Conservation (phyloP, 2,329 filamentous ascomycete genomes). For the Alternaria conjuncta region DNA sequence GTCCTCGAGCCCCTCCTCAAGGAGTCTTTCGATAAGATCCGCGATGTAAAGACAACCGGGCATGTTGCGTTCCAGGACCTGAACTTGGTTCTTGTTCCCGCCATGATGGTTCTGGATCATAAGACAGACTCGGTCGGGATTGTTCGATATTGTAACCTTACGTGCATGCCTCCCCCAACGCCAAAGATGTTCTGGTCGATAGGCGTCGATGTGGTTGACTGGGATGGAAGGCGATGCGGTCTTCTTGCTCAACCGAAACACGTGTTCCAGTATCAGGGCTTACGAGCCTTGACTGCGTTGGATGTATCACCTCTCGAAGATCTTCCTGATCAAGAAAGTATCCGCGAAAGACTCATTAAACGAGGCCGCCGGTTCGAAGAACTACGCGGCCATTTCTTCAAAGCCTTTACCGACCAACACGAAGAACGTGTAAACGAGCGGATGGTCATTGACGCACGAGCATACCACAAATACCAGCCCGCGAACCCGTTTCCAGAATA, state of each 20-base stretch:
- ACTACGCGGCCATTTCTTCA: constrained; percentile 54
- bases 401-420: neutral
- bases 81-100: constrained; percentile 43
- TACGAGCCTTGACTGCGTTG: constrained; percentile 47
- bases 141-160: constrained; percentile 3
- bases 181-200: neutral
- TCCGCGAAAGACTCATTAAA: constrained; percentile 49
- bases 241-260: constrained; percentile 17
- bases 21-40: constrained; percentile 8
- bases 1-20: constrained; percentile 27
- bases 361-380: constrained; percentile 54
- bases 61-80: constrained; percentile 39
- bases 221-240: constrained; percentile 30
- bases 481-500: constrained; percentile 6
- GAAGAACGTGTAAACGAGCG: neutral
- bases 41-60: constrained; percentile 42
- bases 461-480: constrained; percentile 14
- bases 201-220: constrained; percentile 22
- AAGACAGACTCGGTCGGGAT: constrained; percentile 15
- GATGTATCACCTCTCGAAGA: constrained; percentile 49
- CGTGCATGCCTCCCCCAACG: constrained; percentile 1
- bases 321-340: constrained; percentile 43
- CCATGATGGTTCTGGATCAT: constrained; percentile 19
- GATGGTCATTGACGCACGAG: constrained; percentile 14
- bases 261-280: constrained; percentile 43